Evolutionary conservation across 805 yeast genomes (phyloP).

Genomic region (Clavispora santaluciae): DNA sequence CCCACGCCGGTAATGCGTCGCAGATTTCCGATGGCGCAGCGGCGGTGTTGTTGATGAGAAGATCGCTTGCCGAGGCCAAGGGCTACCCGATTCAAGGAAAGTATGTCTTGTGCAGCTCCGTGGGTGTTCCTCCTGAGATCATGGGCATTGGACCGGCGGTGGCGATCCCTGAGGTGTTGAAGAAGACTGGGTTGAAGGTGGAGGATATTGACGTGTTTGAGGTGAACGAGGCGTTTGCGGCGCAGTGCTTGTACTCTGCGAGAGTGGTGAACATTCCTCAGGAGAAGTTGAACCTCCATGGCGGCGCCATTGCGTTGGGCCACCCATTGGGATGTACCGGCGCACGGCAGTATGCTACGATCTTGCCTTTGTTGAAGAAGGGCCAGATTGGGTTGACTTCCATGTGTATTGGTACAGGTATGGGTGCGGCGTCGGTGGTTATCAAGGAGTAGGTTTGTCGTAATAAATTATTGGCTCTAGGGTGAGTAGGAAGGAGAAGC

Average conservation of each 20-base stretch:
- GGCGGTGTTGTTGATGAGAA: conserved; percentile 76
- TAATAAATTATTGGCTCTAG: neutral
- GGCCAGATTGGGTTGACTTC: conserved; percentile 89
- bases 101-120: conserved; percentile 71
- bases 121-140: conserved; percentile 94
- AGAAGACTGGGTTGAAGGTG: conserved; percentile 52
- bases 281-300: conserved; percentile 57
- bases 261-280: conserved; percentile 59
- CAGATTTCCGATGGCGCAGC: conserved; percentile 97
- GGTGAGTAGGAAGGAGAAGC: too few species aligned
- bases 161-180: conserved; percentile 83
- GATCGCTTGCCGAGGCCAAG: conserved; percentile 74
- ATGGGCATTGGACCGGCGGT: conserved; percentile 98
- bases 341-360: conserved; percentile 88
- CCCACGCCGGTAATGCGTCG: conserved; percentile 96
- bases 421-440: conserved; percentile 94
- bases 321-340: conserved; percentile 72
- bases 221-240: conserved; percentile 96
- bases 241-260: conserved; percentile 81
- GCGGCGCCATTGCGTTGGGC: conserved; percentile 96
- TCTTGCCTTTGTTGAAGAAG: conserved; percentile 69
- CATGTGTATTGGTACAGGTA: conserved; percentile 98
- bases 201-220: conserved; percentile 75
- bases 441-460: conserved; percentile 60
- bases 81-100: conserved; percentile 74